Percentiles rank a stretch among this genome's conserved stretches.
Conservation (phyloP, 2,329 filamentous ascomycete species). For the Neoscytalidium dimidiatum region DNA sequence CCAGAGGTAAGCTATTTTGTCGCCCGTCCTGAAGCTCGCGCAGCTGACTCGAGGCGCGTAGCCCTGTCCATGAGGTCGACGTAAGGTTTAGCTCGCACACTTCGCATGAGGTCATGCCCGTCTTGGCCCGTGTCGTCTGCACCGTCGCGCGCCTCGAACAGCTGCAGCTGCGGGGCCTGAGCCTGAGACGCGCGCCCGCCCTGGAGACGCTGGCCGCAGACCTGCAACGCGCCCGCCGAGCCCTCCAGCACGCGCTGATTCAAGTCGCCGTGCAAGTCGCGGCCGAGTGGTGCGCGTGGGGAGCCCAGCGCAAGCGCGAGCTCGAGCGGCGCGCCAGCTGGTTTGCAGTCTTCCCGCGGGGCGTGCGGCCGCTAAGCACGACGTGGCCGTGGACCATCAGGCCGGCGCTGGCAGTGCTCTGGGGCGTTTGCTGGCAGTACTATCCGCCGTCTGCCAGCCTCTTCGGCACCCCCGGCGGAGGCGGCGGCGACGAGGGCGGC, state of each 20-base stretch:
- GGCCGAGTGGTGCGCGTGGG: not conserved
- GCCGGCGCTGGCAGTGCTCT: conserved; percentile 45
- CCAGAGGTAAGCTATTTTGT: conserved; percentile 1
- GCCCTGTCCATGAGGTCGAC: conserved; percentile 16
- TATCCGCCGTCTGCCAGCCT: conserved; percentile 23
- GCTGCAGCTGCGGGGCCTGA: not conserved
- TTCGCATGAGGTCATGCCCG: not conserved
- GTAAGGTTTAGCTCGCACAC: conserved; percentile 11
- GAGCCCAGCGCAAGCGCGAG: not conserved
- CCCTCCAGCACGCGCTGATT: conserved; percentile 3
- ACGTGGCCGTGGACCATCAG: conserved; percentile 49
- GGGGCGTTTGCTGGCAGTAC: conserved; percentile 48
- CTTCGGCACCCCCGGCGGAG: not conserved
- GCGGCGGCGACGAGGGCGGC: not conserved
- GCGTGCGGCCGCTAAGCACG: conserved; percentile 38
- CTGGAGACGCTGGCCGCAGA: not conserved
- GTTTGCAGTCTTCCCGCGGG: conserved; percentile 42
- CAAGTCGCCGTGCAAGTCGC: not conserved
- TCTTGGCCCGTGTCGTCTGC: not conserved
- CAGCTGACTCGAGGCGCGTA: not conserved
- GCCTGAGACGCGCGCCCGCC: not conserved
- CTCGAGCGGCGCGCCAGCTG: conserved; percentile 29
- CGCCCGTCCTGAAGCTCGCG: not conserved
- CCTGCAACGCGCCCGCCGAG: not conserved
- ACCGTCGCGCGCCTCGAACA: conserved; percentile 7